These are phyloP conservation scores for Leccinum pachyderme DNA, from an alignment of 1,284 basidiomycete genomes.

Conservation along the genomic window DNA sequence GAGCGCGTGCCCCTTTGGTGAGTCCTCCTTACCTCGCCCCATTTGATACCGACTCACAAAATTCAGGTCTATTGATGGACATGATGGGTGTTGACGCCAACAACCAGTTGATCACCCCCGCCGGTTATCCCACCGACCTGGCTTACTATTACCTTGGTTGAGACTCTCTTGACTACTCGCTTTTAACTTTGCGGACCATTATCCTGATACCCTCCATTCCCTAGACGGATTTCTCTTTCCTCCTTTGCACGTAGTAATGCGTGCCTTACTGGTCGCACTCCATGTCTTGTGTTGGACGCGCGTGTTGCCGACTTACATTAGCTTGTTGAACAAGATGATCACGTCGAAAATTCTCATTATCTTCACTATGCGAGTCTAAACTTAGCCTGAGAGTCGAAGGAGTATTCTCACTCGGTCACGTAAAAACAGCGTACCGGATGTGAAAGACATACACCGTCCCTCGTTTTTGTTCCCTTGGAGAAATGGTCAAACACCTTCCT, in stretches of 20 bases:
- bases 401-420: constrained; percentile 8
- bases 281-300: constrained; percentile 25
- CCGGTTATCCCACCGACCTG: constrained; percentile 48
- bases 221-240: constrained; percentile 11
- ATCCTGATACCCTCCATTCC: constrained; percentile 26
- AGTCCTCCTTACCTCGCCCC: neutral
- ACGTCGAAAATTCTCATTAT: neutral
- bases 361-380: neutral
- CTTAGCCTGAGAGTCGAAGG: neutral
- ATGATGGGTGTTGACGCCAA: constrained; percentile 63
- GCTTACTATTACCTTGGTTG: constrained; percentile 36
- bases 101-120: constrained; percentile 51
- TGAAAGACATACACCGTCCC: neutral
- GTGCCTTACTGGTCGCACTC: constrained; percentile 9
- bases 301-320: constrained; percentile 9
- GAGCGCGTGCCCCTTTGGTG: constrained; percentile 68
- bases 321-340: constrained; percentile 30
- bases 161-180: neutral
- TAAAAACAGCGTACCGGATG: constrained; percentile 6
- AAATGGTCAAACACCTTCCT: constrained; percentile 46
- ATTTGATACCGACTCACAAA: constrained; percentile 1
- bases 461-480: neutral
- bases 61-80: constrained; percentile 57
- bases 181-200: constrained; percentile 6
- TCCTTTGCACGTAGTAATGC: constrained; percentile 6